Evolutionary conservation across 805 yeast species (phyloP).

Genomic region (Lipomyces starkeyi): DNA sequence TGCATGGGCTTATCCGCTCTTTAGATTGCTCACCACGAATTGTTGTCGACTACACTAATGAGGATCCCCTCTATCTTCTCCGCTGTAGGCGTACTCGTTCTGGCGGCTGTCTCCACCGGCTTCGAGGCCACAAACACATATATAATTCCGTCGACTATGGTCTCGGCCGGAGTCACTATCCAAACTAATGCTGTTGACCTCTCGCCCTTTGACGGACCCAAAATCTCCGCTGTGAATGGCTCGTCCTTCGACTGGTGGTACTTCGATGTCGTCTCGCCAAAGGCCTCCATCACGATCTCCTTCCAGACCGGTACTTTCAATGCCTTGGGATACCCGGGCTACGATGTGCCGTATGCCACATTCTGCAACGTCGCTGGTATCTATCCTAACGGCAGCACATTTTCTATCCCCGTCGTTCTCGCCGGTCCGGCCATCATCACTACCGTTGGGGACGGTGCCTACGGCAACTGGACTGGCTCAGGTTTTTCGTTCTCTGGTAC

Average conservation of each 20-base stretch:
- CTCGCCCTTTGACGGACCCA: constrained; percentile 16
- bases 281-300: constrained; percentile 11
- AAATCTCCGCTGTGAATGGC: constrained; percentile 15
- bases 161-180: background rate
- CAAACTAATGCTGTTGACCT: background rate
- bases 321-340: constrained; percentile 11
- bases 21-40: background rate
- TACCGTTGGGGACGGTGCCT: constrained; percentile 19
- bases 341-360: background rate
- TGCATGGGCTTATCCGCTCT: background rate
- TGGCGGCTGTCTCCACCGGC: background rate
- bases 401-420: constrained; percentile 15
- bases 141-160: background rate
- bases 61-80: background rate
- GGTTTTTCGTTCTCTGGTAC: constrained; percentile 16
- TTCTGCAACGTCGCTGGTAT: constrained; percentile 16
- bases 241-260: constrained; percentile 25
- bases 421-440: constrained; percentile 10
- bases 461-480: constrained; percentile 17
- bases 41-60: background rate
- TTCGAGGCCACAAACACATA: background rate
- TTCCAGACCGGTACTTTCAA: constrained; percentile 17
- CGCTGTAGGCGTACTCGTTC: background rate
- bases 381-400: constrained; percentile 17
- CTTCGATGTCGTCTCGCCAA: constrained; percentile 24